Conservation (phyloP, 805 yeast genomes). For the Jamesozyma spencerorum region DNA sequence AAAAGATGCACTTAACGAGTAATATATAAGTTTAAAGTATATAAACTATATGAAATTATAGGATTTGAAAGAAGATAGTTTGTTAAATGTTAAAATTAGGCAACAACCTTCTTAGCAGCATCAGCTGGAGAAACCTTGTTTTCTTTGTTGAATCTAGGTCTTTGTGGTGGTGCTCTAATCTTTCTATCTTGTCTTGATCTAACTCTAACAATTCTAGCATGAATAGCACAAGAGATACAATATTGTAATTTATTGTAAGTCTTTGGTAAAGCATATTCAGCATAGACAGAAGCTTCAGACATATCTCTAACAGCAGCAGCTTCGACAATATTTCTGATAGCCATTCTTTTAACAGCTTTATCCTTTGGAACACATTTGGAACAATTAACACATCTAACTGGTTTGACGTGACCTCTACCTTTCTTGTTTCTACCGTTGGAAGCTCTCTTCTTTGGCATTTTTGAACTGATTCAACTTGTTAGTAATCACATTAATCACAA, state of each 20-base stretch:
- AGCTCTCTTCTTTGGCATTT: conserved; percentile 99
- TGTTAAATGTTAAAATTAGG: no score
- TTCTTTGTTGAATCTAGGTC: conserved; percentile 96
- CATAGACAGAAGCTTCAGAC: conserved; percentile 98
- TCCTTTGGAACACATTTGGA: conserved; percentile 99
- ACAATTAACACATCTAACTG: conserved; percentile 99
- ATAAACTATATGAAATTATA: no score
- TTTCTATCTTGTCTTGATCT: conserved; percentile 99
- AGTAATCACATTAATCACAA: no score
- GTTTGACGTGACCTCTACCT: conserved; percentile 99
- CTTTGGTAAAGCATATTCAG: conserved; percentile 99
- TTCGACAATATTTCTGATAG: conserved; percentile 99
- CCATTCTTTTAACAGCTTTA: conserved; percentile 99
- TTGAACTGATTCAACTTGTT: neutral
- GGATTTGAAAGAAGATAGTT: no score
- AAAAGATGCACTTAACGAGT: no score
- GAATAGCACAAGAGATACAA: conserved; percentile 99
- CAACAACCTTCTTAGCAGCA: conserved; percentile 85
- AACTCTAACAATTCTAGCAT: conserved; percentile 99
- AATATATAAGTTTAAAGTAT: no score
- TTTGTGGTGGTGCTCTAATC: conserved; percentile 97
- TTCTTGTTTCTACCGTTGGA: conserved; percentile 99
- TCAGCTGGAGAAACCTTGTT: conserved; percentile 94
- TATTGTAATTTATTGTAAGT: conserved; percentile 99
- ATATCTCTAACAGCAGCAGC: conserved; percentile 99